Evolutionary conservation across 2,329 filamentous ascomycete species (phyloP).

Genomic region (Fusarium globosum): DNA sequence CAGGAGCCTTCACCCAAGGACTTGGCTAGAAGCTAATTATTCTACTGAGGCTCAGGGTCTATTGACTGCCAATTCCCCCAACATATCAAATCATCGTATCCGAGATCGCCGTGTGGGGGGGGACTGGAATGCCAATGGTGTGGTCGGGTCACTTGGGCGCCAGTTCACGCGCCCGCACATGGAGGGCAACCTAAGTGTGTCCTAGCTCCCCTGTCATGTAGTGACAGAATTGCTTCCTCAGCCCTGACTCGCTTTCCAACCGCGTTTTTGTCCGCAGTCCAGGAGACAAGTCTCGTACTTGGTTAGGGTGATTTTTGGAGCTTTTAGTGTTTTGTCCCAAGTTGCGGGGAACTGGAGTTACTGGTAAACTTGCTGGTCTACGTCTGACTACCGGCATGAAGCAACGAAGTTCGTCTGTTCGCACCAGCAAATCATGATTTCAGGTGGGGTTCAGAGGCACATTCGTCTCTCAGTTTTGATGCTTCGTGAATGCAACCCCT

Average conservation of each 20-base stretch:
- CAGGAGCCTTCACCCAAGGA: neutral
- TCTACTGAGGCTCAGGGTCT: neutral
- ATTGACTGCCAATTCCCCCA: neutral
- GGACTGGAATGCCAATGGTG: conserved; percentile 26
- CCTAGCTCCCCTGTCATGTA: conserved; percentile 39
- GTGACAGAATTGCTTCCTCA: conserved; percentile 36
- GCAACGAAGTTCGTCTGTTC: conserved; percentile 4
- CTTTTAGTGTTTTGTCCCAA: conserved; percentile 8
- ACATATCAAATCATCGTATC: conserved; percentile 11
- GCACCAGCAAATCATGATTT: conserved; percentile 6
- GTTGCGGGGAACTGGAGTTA: conserved; percentile 25
- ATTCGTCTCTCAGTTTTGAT: conserved; percentile 12
- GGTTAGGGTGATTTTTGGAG: conserved; percentile 4
- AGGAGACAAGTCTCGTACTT: conserved; percentile 12
- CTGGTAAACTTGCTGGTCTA: conserved; percentile 9
- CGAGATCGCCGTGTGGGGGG: conserved; percentile 34
- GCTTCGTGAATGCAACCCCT: conserved; percentile 40
- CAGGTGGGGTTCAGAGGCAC: conserved; percentile 22
- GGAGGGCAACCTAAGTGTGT: conserved; percentile 15
- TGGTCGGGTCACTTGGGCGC: conserved; percentile 30
- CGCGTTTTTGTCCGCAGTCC: conserved; percentile 17
- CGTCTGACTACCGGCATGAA: conserved; percentile 28
- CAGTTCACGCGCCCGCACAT: conserved; percentile 35
- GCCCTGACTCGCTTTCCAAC: conserved; percentile 39
- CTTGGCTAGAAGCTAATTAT: neutral